Evolutionary conservation across 2,329 filamentous ascomycete genomes (phyloP), one percentile per base, ranked within the genome.

Genomic region (Rhynchosporium secalis): DNA sequence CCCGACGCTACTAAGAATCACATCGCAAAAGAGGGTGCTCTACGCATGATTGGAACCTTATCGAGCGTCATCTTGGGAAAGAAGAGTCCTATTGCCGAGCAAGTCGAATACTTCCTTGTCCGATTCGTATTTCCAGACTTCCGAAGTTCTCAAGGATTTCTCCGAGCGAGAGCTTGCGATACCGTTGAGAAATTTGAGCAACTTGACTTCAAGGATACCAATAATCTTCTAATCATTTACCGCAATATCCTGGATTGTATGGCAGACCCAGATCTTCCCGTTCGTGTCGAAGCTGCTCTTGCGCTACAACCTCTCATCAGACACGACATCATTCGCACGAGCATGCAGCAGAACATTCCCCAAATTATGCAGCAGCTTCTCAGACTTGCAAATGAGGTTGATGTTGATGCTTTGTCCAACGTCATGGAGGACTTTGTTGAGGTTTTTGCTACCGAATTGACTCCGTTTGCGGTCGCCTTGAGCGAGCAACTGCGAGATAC

Each of bases 381-480:
- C 60, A 98, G 98, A 79, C 81, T 99, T 62, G 94, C 95, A 33
- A 99, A 99, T 73, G 95, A 99, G 77, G 95, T 96, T 62, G 95
- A 99, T 74, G 94, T 99, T 54, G 95, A 99, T 76, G 93, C 95
- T 4, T 82, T 99, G 46, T 94, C 95, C 28, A 98, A 98, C 72
- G 95, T 99, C 45, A 99, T 99, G 95, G 95, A 99, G 77, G 95
- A 99, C 74, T 99, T 99, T 74, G 95, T 99, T 51, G 95, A 99
- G 76, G 93, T 98, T 2, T 99, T 99, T 74, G 94, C 95, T n/a
- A 85, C 92, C 2, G 95, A 99, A 75, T 83, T 99, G 52, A 98
- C 95, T 5, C 95, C 95, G 3, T 99, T 99, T 72, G 95, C 95
- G 10, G 94, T 99, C 38, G 95, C 95, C 4, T 82, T 99, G 3